These are phyloP conservation scores for Fraxinus nigra DNA, from an alignment of 305 asterid species.

Conservation along the genomic window DNA sequence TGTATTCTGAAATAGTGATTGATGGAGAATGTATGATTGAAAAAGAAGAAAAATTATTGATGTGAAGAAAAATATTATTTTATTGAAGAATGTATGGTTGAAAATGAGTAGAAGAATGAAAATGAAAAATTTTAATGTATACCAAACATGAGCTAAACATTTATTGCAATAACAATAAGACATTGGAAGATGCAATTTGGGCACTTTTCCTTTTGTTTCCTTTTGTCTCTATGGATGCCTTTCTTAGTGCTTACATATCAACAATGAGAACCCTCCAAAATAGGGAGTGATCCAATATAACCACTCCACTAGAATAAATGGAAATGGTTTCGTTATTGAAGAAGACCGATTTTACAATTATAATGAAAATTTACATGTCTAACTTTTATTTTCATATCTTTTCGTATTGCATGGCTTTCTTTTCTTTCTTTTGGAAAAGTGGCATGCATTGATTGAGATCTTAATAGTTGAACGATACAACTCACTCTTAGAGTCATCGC, in stretches of 20 bases:
- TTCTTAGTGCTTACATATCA: slow-evolving; percentile 27
- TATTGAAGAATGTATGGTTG: too few relatives aligned
- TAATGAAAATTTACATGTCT: background rate
- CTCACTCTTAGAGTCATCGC: background rate
- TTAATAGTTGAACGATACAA: background rate
- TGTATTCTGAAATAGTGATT: too few relatives aligned
- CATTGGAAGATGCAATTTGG: slow-evolving; percentile 19
- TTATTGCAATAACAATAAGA: background rate
- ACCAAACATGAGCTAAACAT: background rate
- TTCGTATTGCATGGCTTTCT: background rate
- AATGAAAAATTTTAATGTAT: too few relatives aligned
- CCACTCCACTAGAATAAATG: background rate
- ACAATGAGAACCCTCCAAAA: slow-evolving; percentile 41
- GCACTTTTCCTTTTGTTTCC: slow-evolving; percentile 33
- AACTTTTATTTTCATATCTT: background rate
- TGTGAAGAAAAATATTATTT: too few relatives aligned
- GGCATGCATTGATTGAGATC: background rate
- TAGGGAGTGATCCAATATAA: background rate
- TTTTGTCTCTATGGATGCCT: slow-evolving; percentile 5
- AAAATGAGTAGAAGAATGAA: too few relatives aligned
- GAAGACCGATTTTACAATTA: background rate
- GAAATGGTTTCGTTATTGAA: background rate
- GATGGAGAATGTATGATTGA: too few relatives aligned
- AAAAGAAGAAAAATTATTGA: too few relatives aligned
- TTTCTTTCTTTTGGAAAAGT: background rate